Percentiles rank a stretch among this genome's conserved stretches.
Evolutionary conservation across 2,329 filamentous ascomycete species (phyloP).

Genomic region (Talaromyces atroroseus): DNA sequence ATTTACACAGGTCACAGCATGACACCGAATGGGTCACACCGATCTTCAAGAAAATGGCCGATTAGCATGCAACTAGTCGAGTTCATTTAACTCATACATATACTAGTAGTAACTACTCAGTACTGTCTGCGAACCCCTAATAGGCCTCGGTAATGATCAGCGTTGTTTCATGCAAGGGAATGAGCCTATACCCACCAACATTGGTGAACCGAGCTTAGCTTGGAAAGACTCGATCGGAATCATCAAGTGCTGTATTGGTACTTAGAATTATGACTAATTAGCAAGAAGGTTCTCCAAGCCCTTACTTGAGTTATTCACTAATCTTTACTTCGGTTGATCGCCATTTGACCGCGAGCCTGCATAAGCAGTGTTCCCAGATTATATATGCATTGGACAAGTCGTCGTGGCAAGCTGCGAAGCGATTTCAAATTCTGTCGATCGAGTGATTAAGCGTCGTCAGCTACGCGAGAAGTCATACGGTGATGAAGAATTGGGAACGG

Average conservation of each 20-base stretch:
- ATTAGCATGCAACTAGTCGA: not conserved
- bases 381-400: not conserved
- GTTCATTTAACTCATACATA: not conserved
- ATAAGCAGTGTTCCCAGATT: not conserved
- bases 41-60: not conserved
- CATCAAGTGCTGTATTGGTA: not conserved
- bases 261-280: not conserved
- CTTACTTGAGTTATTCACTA: not conserved
- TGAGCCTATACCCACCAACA: not conserved
- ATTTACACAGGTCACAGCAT: not conserved
- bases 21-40: not conserved
- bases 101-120: too few relatives aligned
- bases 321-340: not conserved
- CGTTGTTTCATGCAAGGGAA: not conserved
- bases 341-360: not conserved
- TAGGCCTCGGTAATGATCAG: not conserved
- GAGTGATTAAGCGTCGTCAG: not conserved
- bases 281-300: not conserved
- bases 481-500: not conserved
- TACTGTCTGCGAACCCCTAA: not conserved
- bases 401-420: not conserved
- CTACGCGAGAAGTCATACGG: not conserved
- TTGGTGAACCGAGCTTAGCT: not conserved
- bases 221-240: not conserved
- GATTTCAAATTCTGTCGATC: not conserved